Evolutionary conservation across 2,329 filamentous ascomycete genomes (phyloP), one percentile per base, ranked within the genome.

Genomic region (Neopestalotiopsis sp.): DNA sequence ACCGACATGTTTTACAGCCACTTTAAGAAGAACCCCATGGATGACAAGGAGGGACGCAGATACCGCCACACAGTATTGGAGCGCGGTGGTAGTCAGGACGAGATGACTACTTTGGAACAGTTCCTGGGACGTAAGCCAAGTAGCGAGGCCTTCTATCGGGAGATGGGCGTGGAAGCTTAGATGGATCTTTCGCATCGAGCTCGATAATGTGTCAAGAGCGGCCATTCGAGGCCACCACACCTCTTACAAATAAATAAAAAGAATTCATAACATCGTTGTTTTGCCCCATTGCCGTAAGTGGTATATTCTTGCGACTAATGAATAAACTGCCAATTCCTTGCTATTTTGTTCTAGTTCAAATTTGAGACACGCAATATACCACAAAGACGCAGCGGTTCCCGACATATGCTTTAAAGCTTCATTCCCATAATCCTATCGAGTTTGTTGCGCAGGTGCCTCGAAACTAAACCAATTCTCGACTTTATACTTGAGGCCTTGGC

Each of bases 1-100:
- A 88, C 91, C 32, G 93, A 97, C 80, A 95, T 97, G 92, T 97
- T 95, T 84, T 90, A 93, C 81, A 88, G 88, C 0, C 90, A 92
- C 61, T 96, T 96, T 83, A 91, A 91, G 83, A 84, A 88, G 73
- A 85, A 95, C 78, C 93, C 93, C 0, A 94, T 95, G 92, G 88
- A 94, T 78, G 86, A 85, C 40, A 88, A 87, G 72, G 89, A 94
- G 77, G 93, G 93, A 1, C 85, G 93, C 14, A 82, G 92, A 69
- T 96, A 95, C 81, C 86, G 93, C 67, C 91, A 94, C 79, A 92
- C 89, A 0, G 92, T 96, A 28, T 83, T 96, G 4, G 91, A 95
- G 82, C 89, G 89, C 72, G 93, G 93, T 49, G 93, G 93, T 0
- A 91, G 89, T 73, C 90, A 91, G 78, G 92, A 95, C 73, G 93